Evolutionary conservation across 768 basidiomycete species (phyloP), one percentile per base, ranked within the genome.

Genomic region (Pholiota molesta): DNA sequence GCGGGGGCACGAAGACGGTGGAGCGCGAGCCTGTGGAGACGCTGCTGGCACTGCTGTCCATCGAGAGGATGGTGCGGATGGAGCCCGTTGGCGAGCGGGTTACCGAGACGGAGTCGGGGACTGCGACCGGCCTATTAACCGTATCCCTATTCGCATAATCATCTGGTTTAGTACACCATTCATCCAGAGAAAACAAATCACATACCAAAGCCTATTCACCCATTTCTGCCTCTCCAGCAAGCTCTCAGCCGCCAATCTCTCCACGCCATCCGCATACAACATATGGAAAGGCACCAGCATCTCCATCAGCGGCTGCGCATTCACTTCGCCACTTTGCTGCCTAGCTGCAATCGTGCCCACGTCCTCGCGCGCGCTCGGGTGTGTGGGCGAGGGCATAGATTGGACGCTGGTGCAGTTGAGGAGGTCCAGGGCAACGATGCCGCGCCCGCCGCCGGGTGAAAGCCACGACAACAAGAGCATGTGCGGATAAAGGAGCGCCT

Each of bases 251-350:
- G 89, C 95, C 26, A 97, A 72, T 8, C 95, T 77, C 72, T 97
- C 95, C 1, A 95, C 87, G 1, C 95, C 95, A 72, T 97, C 95
- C 11, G 84, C 83, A 71, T 97, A 97, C 37, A 95, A 71, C 79
- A 97, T 83, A 71, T 96, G 94, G 75, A 97, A 97, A 0, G 95
- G 95, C 60, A 93, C 93, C 4, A 97, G 72, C 60, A 86, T 82
- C 62, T 95, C 90, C 78, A 89, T 78, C 62, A 93, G 72, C 59
- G 80, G 75, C 68, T 79, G 73, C 60, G 78, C 75, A 67, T 80
- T 81, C 55, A 77, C 64, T 70, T 70, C 81, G 26, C 77, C 74
- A 57, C 81, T 84, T 71, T 93, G 89, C 57, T 80, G 74, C 60
- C 80, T 78, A 1, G 94, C 95, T 14, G 95, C 94, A 28, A 90